Percentiles rank a stretch among this genome's conserved stretches.
Conservation (phyloP, 306 rosid genomes). For the Sphenostylis stenocarpa region DNA sequence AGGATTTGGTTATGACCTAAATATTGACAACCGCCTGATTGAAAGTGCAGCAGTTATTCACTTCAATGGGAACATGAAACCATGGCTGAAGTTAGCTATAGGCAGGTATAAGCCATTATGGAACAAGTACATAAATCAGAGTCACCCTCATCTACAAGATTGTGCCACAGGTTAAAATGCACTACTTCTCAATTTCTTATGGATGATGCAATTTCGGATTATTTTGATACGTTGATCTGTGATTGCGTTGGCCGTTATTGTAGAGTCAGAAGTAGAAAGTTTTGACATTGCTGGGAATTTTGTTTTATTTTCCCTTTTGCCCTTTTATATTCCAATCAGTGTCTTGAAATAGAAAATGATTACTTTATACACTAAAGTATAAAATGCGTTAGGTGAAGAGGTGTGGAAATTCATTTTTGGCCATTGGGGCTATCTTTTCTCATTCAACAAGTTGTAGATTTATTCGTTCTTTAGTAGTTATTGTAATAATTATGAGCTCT, state of each 20-base stretch:
- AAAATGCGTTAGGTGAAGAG: constrained; percentile 44
- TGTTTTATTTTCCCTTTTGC: constrained; percentile 4
- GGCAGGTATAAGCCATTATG: constrained; percentile 84
- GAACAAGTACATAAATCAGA: constrained; percentile 71
- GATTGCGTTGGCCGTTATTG: constrained; percentile 32
- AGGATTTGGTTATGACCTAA: constrained; percentile 83
- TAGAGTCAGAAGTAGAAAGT: constrained; percentile 65
- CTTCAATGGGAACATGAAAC: constrained; percentile 93
- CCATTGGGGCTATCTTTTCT: constrained; percentile 41
- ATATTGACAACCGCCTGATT: constrained; percentile 72
- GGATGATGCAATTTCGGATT: constrained; percentile 37
- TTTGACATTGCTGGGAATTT: constrained; percentile 55
- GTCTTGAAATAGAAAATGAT: constrained; percentile 38
- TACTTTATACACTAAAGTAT: constrained; percentile 45
- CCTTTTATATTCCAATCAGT: constrained; percentile 35
- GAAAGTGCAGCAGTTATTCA: constrained; percentile 91
- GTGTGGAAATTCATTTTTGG: constrained; percentile 51
- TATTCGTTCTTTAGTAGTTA: constrained; percentile 41
- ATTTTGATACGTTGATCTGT: constrained; percentile 27
- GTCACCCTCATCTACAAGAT: constrained; percentile 70
- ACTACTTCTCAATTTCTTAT: constrained; percentile 51
- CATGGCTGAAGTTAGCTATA: constrained; percentile 88
- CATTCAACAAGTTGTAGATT: constrained; percentile 47
- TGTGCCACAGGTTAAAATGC: constrained; percentile 63
- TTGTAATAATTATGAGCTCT: constrained; percentile 52